Evolutionary conservation across 1,284 basidiomycete species (phyloP).

Genomic region (Cystobasidium slooffiae): DNA sequence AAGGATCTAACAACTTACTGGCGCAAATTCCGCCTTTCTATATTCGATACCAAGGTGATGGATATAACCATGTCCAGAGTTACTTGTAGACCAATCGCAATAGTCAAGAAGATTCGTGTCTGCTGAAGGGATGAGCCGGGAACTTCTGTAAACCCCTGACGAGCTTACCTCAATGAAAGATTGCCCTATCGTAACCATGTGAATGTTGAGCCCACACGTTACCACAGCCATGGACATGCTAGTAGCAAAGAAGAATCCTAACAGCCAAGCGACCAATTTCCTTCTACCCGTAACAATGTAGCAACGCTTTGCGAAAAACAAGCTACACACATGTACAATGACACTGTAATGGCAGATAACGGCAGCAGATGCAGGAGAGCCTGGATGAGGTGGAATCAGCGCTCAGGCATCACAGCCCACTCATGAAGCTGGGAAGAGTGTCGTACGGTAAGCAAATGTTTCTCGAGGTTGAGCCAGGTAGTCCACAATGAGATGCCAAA

Average conservation of each 20-base stretch:
- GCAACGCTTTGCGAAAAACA: conserved; percentile 24
- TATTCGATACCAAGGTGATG: not conserved
- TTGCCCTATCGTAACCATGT: not conserved
- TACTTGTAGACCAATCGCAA: conserved; percentile 4
- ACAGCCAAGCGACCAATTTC: not conserved
- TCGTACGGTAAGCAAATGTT: not conserved
- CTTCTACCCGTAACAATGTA: conserved; percentile 11
- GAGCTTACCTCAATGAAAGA: not conserved
- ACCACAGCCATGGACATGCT: not conserved
- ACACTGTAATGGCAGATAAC: conserved; percentile 8
- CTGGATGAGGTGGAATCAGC: not conserved
- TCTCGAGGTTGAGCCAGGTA: not conserved
- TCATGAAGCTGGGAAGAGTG: not conserved
- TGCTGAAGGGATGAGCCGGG: not conserved
- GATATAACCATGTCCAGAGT: conserved; percentile 3
- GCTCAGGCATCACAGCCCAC: not conserved
- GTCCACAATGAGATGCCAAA: not conserved
- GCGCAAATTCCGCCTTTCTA: conserved; percentile 8
- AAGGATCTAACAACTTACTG: not conserved
- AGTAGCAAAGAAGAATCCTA: not conserved
- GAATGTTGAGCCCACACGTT: not conserved
- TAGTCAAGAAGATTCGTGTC: conserved; percentile 1
- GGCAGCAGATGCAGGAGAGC: not conserved
- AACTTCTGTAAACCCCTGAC: not conserved
- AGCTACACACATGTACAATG: not conserved